phyloP scores from a whole-genome alignment of 176 grass and related monocot species.

The Oryza officinalis region DNA sequence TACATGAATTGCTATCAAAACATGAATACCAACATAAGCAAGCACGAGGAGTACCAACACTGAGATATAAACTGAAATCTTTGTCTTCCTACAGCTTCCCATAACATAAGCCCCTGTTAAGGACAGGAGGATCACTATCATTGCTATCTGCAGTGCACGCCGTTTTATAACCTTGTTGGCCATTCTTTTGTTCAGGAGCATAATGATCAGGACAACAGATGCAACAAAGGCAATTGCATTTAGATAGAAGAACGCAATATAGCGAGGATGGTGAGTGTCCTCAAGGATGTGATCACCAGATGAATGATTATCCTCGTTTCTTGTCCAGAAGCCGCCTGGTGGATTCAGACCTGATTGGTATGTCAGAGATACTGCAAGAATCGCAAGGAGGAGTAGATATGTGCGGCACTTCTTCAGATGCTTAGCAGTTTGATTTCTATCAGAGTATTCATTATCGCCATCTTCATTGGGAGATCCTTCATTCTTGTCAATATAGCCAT shows the following conservation, averaged over 20 bases:
- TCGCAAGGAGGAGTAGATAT: conserved; percentile 43
- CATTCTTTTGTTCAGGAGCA: conserved; percentile 38
- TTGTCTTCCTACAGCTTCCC: conserved; percentile 33
- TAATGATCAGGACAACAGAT: conserved; percentile 43
- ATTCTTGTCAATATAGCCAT: not conserved
- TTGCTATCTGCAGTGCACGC: conserved; percentile 25
- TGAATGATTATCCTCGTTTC: not conserved
- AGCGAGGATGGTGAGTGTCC: conserved; percentile 35
- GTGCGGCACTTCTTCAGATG: conserved; percentile 44
- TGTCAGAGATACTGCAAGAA: conserved; percentile 52
- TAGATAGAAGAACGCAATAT: conserved; percentile 49
- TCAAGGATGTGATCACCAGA: conserved; percentile 42
- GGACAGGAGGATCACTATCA: conserved; percentile 50
- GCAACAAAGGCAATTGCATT: conserved; percentile 46
- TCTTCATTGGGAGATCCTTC: not conserved
- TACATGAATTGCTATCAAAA: conserved; percentile 26
- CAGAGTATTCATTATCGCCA: not conserved
- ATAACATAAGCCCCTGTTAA: conserved; percentile 33
- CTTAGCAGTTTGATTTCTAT: not conserved
- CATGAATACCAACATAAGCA: conserved; percentile 36
- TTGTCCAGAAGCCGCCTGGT: conserved; percentile 51
- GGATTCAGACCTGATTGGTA: conserved; percentile 55
- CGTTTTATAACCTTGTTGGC: conserved; percentile 28
- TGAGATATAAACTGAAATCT: not conserved
- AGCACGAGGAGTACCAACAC: conserved; percentile 7